Evolutionary conservation across 805 yeast species (phyloP), one percentile per base, ranked within the genome.

Genomic region (Ogataea saltuana): DNA sequence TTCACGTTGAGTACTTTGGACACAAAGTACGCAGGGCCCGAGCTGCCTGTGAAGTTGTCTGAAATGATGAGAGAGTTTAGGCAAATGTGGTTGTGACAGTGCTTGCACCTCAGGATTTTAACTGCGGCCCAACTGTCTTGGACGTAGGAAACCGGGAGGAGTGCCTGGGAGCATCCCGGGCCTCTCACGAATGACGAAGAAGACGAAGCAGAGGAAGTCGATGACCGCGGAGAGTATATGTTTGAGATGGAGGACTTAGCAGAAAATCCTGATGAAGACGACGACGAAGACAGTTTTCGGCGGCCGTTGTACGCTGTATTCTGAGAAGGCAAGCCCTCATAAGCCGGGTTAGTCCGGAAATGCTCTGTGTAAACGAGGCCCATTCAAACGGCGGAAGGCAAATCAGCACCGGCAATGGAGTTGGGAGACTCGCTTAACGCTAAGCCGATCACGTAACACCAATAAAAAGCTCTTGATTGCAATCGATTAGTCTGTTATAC

Each of bases 31-130:
- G 68, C 69, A 11, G 61, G 59, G 11, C 69, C 69, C 12, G 61
- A 49, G 33, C 56, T 55, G 2, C 67, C 69, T 40, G 56, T 53
- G 40, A 65, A 65, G 40, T 64, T 62, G 34, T 55, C 63, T 4
- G 67, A 61, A n/a, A 64, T 54, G 11, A 64, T 46, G 15, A 60
- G 46, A 3, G 61, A 50, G 12, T 50, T 48, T 17, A 52, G 47
- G 38, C 64, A 63, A 19, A 65, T 63, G 48, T 65, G 68, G 16
- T 57, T 61, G 46, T 64, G 67, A 35, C 69, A 65, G 13, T 55
- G 42, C 32, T 55, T 53, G 42, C 69, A 65, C 19, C 67, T 46
- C 29, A 60, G 51, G n/a, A 61, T 45, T 12, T 46, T 48, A 16
- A 46, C 29, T 19, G 27, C 8, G 4, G 20, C 26, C 33, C 23